phyloP scores from a whole-genome alignment of 352 stramenopile species.

The Phytopythium ostracodes region DNA sequence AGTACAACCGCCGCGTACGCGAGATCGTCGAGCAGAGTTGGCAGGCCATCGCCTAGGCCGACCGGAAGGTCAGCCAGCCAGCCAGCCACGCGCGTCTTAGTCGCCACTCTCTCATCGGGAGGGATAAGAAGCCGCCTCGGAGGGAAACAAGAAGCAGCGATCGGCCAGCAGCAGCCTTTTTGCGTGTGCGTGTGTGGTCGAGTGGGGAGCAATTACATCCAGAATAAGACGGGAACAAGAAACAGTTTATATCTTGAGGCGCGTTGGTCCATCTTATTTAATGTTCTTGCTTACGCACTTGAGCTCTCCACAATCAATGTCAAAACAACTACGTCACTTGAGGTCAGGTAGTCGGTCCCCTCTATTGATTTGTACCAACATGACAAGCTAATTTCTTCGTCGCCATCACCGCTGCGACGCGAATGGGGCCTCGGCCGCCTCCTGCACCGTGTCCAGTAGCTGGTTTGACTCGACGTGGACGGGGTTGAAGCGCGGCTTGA shows the following conservation, averaged over 20 bases:
- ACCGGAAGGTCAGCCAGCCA: background rate
- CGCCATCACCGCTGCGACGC: conserved; percentile 3
- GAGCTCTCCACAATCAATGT: too few species aligned
- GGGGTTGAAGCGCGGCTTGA: conserved; percentile 56
- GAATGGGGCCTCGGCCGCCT: conserved; percentile 52
- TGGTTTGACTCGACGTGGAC: conserved; percentile 56
- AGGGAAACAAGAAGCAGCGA: background rate
- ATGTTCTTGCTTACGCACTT: background rate
- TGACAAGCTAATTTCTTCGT: background rate
- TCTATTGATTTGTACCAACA: too few species aligned
- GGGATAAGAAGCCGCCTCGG: background rate
- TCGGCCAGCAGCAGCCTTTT: conserved; percentile 2
- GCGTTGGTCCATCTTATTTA: background rate
- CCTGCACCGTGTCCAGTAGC: conserved; percentile 45
- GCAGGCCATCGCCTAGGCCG: conserved; percentile 76
- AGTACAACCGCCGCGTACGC: conserved; percentile 99
- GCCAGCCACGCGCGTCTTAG: background rate
- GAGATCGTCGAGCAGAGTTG: conserved; percentile 99
- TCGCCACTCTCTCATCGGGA: too few species aligned
- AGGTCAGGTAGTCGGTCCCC: too few species aligned
- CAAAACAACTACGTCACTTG: too few species aligned
- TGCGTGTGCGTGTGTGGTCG: background rate
- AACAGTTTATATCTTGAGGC: conserved; percentile 4
- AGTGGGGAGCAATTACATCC: background rate
- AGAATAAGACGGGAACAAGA: conserved; percentile 13